Base-by-base conservation (phyloP, 495 filamentous ascomycete species). In the Podospora appendiculata region DNA sequence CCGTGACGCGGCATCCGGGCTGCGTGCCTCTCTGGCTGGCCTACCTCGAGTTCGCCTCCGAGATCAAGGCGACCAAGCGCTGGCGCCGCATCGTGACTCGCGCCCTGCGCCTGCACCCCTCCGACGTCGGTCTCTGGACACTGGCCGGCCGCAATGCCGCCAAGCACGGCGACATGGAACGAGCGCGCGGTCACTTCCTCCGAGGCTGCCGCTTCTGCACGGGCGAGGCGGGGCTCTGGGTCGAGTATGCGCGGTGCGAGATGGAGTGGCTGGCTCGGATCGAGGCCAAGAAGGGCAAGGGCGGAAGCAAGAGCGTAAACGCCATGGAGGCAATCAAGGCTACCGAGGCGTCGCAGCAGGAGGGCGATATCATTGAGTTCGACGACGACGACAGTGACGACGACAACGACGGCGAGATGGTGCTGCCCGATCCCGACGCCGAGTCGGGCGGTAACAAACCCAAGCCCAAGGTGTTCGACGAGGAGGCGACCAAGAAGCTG, bases 161-260 rank as follows among this genome's bases (percentile, higher is more conserved):
- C 12, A 74, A 78, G 10, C 79, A 86, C 53, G 86, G 82, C 6
- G 92, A 97, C 69, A 93, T 97, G 79, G 83, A 81, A 49, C 82
- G 83, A 19, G 90, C 89, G 10, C 70, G 93, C 33, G 70, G 59
- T 9, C 88, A 86, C 51, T 95, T 92, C 61, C 86, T 97, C 81
- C 85, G 92, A 14, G 93, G 93, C 11, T 74, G 95, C 48, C 77
- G 93, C 44, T 95, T 96, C 63, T 95, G 90, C 67, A 87, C 83
- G 50, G 78, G 70, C 18, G 82, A 84, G 32, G 77, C 74, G 54
- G 67, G 72, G 11, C 60, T 97, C 36, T 97, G 92, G 93, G 58
- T 94, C 36, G 87, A 94, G 68, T 98, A 96, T 70, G 84, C 84
- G 0, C 87, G 87, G 67, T 76, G 95, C 69, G 93, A 98, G 72